Percentiles rank a stretch among this genome's conserved stretches.
Evolutionary conservation across 352 stramenopile genomes (phyloP).

Genomic region (Phytophthora hibernalis): DNA sequence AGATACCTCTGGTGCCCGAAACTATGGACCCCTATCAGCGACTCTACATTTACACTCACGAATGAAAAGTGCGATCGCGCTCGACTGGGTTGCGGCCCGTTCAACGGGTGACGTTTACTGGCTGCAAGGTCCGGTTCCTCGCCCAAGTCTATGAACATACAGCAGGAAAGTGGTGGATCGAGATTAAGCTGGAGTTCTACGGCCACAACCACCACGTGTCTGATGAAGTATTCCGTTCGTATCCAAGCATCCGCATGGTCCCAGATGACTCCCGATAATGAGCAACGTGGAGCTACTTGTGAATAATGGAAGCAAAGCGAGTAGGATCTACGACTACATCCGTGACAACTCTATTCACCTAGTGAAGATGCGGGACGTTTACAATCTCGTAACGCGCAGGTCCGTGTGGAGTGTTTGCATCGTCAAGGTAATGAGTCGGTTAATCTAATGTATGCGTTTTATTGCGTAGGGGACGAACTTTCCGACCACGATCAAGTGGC

Average conservation of each 20-base stretch:
- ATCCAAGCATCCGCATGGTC: neutral
- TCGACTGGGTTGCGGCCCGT: too few species aligned
- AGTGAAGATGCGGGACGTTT: neutral
- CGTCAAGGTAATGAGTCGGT: neutral
- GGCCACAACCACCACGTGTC: neutral
- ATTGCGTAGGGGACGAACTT: neutral
- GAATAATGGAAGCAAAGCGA: neutral
- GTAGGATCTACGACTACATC: neutral
- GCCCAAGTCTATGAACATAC: neutral
- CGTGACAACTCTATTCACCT: neutral
- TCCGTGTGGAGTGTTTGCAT: neutral
- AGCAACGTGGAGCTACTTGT: neutral
- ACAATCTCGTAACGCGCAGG: neutral
- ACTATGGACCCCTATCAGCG: too few species aligned
- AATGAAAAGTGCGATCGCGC: too few species aligned
- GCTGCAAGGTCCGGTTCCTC: too few species aligned
- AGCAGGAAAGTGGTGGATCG: neutral
- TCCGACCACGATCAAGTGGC: constrained; percentile 10
- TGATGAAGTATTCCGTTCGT: neutral
- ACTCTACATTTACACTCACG: too few species aligned
- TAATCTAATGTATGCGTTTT: neutral
- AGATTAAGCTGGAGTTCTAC: neutral
- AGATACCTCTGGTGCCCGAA: too few species aligned
- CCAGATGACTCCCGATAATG: neutral
- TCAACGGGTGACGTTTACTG: too few species aligned